Evolutionary conservation across 805 yeast genomes (phyloP), one percentile per base, ranked within the genome.

Genomic region (Spathaspora sp.): DNA sequence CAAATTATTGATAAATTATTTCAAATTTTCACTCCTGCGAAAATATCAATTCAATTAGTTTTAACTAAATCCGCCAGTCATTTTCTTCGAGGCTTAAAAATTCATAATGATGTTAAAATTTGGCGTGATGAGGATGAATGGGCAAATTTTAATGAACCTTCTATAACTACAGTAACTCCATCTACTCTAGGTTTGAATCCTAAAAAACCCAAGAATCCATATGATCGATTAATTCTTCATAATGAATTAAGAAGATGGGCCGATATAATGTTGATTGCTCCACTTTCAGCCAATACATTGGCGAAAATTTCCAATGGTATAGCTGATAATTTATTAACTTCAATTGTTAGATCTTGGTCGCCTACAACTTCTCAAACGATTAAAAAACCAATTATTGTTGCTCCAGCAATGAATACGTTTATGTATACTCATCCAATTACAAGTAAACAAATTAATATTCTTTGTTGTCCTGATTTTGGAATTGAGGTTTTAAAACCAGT

Each of bases 51-150:
- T 55, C 97, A 92, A 67, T 73, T 92, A 48, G 89, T 92, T 20
- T 87, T 88, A 20, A 91, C 97, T 4, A 79, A 83, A 53, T 81
- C 96, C 1, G 96, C 97, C 0, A 90, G 86, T 55, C 92, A 88
- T 55, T 74, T 75, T 49, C 60, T 75, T 45, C 68, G 70, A 64
- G 93, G 96, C 53, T 67, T 86, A 48, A 68, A 82, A 60, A 68
- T 81, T 63, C 67, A 88, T 19, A 77, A 86, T 16, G 85, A 85
- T 59, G 89, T 91, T 20, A 85, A 85, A 54, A 82, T 92, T 16
- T 93, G 98, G 98, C 79, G 92, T 62, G 97, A 94, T 63, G 79
- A 81, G 52, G 99, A 94, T 65, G 98, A 93, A 69, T 93, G 99
- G 99, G 78, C 71, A 14, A 72, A 73, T 51, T 71, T 64, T 48